phyloP scores from a whole-genome alignment of 2,329 filamentous ascomycete genomes.

The Pseudogymnoascus pannorum region DNA sequence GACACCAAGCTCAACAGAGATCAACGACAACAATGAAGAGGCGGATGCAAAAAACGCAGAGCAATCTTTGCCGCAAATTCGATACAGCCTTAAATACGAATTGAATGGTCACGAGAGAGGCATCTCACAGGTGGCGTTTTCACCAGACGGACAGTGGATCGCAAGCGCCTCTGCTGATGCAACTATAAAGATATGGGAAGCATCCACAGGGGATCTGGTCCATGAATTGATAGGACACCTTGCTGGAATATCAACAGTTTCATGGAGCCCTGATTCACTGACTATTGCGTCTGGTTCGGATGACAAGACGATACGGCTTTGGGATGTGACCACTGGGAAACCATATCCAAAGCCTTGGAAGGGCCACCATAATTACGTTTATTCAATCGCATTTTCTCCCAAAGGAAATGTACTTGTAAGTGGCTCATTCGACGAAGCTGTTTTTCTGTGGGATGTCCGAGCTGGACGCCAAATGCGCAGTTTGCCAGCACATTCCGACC shows the following conservation, averaged over 20 bases:
- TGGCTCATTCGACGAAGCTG: constrained; percentile 93
- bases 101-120: constrained; percentile 72
- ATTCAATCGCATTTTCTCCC: constrained; percentile 89
- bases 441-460: constrained; percentile 93
- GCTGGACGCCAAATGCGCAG: constrained; percentile 82
- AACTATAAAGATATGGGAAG: constrained; percentile 87
- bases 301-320: constrained; percentile 91
- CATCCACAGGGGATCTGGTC: constrained; percentile 66
- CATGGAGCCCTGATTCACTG: constrained; percentile 88
- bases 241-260: constrained; percentile 82
- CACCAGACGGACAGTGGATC: constrained; percentile 82
- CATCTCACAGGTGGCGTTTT: constrained; percentile 82
- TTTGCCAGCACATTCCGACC: constrained; percentile 89
- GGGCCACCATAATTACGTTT: constrained; percentile 95
- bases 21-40: not conserved
- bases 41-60: not conserved
- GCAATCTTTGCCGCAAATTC: constrained; percentile 17
- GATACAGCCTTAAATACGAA: constrained; percentile 53
- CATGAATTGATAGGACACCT: constrained; percentile 91
- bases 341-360: constrained; percentile 53
- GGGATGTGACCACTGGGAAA: constrained; percentile 64
- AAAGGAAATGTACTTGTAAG: constrained; percentile 96
- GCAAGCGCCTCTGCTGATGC: constrained; percentile 85
- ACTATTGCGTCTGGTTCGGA: constrained; percentile 87
- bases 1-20: constrained; percentile 9